Base-by-base conservation (phyloP, 345 rosid species). In the Camelina neglecta region DNA sequence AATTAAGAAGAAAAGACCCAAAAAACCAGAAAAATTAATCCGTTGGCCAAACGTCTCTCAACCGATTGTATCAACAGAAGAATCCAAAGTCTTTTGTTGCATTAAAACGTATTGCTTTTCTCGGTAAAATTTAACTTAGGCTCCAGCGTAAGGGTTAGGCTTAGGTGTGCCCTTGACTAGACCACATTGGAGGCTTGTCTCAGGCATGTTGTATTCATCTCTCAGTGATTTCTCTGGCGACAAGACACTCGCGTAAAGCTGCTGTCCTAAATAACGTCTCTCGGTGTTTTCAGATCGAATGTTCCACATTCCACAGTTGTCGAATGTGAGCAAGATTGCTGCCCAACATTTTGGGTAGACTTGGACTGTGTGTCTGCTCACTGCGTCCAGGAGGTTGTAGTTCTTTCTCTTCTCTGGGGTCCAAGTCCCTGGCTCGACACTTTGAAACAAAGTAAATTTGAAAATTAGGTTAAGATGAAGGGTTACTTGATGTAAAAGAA, bases 271-370 rank as follows among this genome's bases (percentile, higher is more conserved):
- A 76, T 88, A 88, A 3, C 85, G 60, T 65, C 88, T 89, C 66
- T 91, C 97, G n/a, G 75, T 65, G 26, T 81, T 63, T 65, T 89
- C 91, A 0, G 97, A 93, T 53, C 96, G 76, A 38, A 93, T 26
- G 79, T 91, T 93, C 98, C 98, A 93, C 98, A 93, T 93, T 21
- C 98, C 98, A 1, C 89, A 88, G 51, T 91, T 93, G 74, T 93
- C 97, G 67, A 93, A 89, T 31, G 98, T 76, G 82, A 91, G 74
- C 65, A 93, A 36, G 21, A 93, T 82, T 3, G 98, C 98, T 2
- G 93, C 89, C 97, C 98, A 91, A 6, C 93, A 90, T 49, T 89
- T 89, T 5, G 98, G 98, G 81, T 81, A 90, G 36, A 93, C 95
- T 67, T 90, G 95, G 15, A 90, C 44, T 5, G 97, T 90, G 72